Base-by-base conservation (phyloP, 2,329 filamentous ascomycete genomes). In the Neurospora sp. region DNA sequence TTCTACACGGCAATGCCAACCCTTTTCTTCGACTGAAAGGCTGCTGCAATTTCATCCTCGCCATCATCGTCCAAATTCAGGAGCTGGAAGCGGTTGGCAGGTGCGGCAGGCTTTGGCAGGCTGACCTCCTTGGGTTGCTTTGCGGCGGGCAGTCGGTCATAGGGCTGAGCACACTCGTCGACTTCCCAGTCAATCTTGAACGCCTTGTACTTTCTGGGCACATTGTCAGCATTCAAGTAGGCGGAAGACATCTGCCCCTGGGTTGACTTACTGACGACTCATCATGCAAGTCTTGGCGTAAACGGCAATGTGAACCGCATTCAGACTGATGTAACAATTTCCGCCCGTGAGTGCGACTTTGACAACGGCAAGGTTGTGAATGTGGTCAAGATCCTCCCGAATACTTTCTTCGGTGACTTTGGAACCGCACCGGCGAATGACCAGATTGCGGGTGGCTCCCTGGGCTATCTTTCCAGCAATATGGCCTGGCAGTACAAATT, bases 261-360 rank as follows among this genome's bases (percentile, higher is more conserved):
- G 73, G 67, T 72, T 71, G 8, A 80, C 84, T 77, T 77, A 87
- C 85, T 74, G 73, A 69, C 84, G 81, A 72, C 85, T 88, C 86
- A 91, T 89, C 90, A 96, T 91, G 80, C 92, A 96, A 10, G 87
- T 91, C 19, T 88, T 86, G 8, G 92, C 92, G 79, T 90, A 92
- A 68, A 92, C 84, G 11, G 92, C 91, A 72, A 91, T 89, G 75
- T 90, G 86, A 10, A 96, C 85, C 0, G 92, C 93, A 78, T 94
- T 96, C 8, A 90, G 92, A 69, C 87, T 89, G 73, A 96, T 88
- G 77, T 87, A 87, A 70, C 86, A 90, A 77, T 88, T 86, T 4
- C 83, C 83, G 19, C 83, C 81, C 2, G 80, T 79, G 77, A 91
- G 90, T 8, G 81, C 79, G 65, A 96, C 81, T 62, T 86, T 86